Conservation (phyloP, 805 yeast genomes). For the Saturnispora silvae region DNA sequence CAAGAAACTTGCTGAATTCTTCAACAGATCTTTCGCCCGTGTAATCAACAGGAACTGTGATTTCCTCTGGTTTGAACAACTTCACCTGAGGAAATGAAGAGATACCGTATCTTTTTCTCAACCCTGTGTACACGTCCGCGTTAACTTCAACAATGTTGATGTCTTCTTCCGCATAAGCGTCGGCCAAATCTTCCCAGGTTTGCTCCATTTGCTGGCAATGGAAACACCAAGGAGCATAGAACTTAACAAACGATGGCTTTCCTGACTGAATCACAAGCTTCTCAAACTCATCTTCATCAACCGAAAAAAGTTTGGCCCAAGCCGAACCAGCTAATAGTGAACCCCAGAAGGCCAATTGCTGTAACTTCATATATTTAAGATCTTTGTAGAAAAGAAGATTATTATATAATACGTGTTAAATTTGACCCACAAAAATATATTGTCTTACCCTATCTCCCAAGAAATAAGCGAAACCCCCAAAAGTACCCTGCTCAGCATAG, state of each 20-base stretch:
- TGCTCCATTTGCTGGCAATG: constrained; percentile 56
- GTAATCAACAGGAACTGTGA: constrained; percentile 41
- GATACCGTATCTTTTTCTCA: constrained; percentile 40
- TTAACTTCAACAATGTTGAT: constrained; percentile 38
- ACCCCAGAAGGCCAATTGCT: neutral
- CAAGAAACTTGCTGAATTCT: constrained; percentile 29
- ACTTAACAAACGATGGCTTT: constrained; percentile 68
- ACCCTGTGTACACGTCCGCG: constrained; percentile 46
- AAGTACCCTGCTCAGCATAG: too few relatives aligned
- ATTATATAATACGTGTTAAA: neutral
- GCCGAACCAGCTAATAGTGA: neutral
- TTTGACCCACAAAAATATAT: too few relatives aligned
- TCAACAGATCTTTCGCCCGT: constrained; percentile 43
- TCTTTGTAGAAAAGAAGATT: neutral
- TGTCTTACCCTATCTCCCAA: too few relatives aligned
- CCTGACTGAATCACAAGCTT: constrained; percentile 47
- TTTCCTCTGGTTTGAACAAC: constrained; percentile 41
- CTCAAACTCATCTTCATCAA: constrained; percentile 40
- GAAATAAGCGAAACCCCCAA: too few relatives aligned
- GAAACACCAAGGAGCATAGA: constrained; percentile 65
- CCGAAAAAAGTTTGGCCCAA: neutral
- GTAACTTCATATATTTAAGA: too few relatives aligned
- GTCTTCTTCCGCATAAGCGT: constrained; percentile 14
- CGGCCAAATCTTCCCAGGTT: constrained; percentile 26
- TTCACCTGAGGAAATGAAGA: constrained; percentile 59